Evolutionary conservation across 208 protist genomes (phyloP), one percentile per base, ranked within the genome.

Genomic region (Blastocrithidia nonstop): DNA sequence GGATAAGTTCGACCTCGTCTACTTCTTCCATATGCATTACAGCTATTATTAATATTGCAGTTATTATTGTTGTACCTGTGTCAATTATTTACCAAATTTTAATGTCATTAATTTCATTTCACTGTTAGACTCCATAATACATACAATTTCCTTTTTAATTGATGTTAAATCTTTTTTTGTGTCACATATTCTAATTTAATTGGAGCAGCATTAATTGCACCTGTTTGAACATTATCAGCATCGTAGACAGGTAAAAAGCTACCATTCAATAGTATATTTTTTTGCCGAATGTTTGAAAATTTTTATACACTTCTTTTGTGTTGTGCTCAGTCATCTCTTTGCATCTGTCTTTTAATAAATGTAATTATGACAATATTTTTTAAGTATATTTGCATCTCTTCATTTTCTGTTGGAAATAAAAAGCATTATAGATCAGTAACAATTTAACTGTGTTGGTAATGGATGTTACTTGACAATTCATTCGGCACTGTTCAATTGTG

Each of bases 81-180:
- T n/a, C n/a, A n/a, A n/a, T n/a, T 35, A n/a, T 35, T 35, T 35
- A n/a, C n/a, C 13, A 35, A 35, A 35, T n/a, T 35, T n/a, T 13
- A n/a, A 35, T 35, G 29, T 35, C 29, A n/a, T 35, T 35, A n/a
- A n/a, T 35, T n/a, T 35, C n/a, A 35, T 35, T 35, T 35, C 13
- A 35, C n/a, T 13, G n/a, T 35, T 35, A 35, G n/a, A n/a, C n/a
- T 35, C n/a, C 29, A n/a, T n/a, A 35, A n/a, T n/a, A n/a, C 29
- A 35, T n/a, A n/a, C 29, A n/a, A 35, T n/a, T 35, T n/a, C n/a
- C 29, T 35, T n/a, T 35, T 35, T 35, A n/a, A n/a, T 35, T 35
- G 13, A 35, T n/a, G n/a, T 35, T 35, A n/a, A 35, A 35, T 35
- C 29, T 35, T n/a, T n/a, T n/a, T n/a, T 35, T 35, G 13, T 35